Percentiles rank a stretch among this genome's conserved stretches.
Evolutionary conservation across 1,284 basidiomycete species (phyloP).

Genomic region (Leucoagaricus sp.): DNA sequence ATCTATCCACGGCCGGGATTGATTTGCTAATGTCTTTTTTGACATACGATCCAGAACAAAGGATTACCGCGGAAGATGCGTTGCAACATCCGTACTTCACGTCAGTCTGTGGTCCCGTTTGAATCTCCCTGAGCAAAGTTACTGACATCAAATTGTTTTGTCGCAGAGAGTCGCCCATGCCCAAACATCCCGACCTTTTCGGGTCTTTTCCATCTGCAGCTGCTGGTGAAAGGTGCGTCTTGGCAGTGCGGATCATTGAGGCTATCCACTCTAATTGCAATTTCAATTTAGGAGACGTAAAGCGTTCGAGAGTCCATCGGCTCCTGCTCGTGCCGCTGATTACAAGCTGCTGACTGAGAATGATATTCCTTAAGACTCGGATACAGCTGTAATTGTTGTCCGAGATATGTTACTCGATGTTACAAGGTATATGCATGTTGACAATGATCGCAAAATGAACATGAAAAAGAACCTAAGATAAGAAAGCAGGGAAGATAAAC

Average conservation of each 20-base stretch:
- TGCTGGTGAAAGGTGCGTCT: constrained; percentile 89
- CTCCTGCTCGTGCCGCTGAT: constrained; percentile 66
- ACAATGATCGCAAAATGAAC: too few species aligned
- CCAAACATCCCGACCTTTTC: constrained; percentile 98
- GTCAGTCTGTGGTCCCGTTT: constrained; percentile 45
- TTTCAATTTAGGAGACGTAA: constrained; percentile 60
- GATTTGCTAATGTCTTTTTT: constrained; percentile 85
- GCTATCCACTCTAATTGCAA: constrained; percentile 9
- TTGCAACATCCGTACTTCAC: constrained; percentile 90
- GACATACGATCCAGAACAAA: constrained; percentile 84
- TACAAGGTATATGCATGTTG: constrained; percentile 1
- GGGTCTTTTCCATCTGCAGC: constrained; percentile 95
- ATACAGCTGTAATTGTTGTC: background rate
- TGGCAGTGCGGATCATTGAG: constrained; percentile 3
- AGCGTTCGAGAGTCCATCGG: constrained; percentile 76
- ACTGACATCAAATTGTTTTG: background rate
- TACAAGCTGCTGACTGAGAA: constrained; percentile 57
- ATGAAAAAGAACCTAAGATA: background rate
- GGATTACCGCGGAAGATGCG: constrained; percentile 89
- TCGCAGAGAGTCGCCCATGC: constrained; percentile 84
- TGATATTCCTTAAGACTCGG: constrained; percentile 25
- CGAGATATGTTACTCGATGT: background rate
- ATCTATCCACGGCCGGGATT: constrained; percentile 81
- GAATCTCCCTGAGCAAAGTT: background rate
- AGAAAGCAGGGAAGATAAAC: background rate